Percentiles rank a stretch among this genome's conserved stretches.
phyloP scores from a whole-genome alignment of 139 green algal genomes.

The Bryopsis sp. region DNA sequence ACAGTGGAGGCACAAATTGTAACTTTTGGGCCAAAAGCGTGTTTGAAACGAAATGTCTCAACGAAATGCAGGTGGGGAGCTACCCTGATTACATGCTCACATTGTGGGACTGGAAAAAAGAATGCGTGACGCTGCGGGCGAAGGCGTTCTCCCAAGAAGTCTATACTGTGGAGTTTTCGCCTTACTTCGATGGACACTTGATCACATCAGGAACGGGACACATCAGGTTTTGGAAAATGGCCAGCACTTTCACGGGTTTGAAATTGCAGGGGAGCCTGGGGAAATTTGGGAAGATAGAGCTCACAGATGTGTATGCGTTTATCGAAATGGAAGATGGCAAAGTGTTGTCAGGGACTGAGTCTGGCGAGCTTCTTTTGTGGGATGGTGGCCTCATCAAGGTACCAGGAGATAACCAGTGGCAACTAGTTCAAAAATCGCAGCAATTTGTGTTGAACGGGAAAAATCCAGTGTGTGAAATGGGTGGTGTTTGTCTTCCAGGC shows the following conservation, averaged over 20 bases:
- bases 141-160: slow-evolving; percentile 76
- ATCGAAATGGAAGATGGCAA: slow-evolving; percentile 70
- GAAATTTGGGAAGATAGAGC: slow-evolving; percentile 67
- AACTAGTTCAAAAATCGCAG: too few species aligned
- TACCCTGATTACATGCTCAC: slow-evolving; percentile 74
- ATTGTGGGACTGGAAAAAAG: slow-evolving; percentile 65
- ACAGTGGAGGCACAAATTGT: too few species aligned
- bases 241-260: slow-evolving; percentile 77
- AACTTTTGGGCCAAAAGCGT: too few species aligned
- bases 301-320: slow-evolving; percentile 61
- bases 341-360: slow-evolving; percentile 59
- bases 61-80: slow-evolving; percentile 39
- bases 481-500: slow-evolving; percentile 17
- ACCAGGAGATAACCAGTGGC: neutral
- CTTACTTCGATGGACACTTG: slow-evolving; percentile 48
- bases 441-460: slow-evolving; percentile 10
- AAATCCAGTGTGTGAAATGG: too few species aligned
- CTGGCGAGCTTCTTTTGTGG: slow-evolving; percentile 66
- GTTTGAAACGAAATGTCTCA: too few species aligned
- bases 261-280: slow-evolving; percentile 77
- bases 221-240: slow-evolving; percentile 84
- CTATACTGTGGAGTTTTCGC: slow-evolving; percentile 55
- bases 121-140: slow-evolving; percentile 52
- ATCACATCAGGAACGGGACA: slow-evolving; percentile 64
- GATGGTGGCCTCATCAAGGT: slow-evolving; percentile 68